Evolutionary conservation across 148 eudicot species (phyloP).

Genomic region (Chenopodium berlandieri): DNA sequence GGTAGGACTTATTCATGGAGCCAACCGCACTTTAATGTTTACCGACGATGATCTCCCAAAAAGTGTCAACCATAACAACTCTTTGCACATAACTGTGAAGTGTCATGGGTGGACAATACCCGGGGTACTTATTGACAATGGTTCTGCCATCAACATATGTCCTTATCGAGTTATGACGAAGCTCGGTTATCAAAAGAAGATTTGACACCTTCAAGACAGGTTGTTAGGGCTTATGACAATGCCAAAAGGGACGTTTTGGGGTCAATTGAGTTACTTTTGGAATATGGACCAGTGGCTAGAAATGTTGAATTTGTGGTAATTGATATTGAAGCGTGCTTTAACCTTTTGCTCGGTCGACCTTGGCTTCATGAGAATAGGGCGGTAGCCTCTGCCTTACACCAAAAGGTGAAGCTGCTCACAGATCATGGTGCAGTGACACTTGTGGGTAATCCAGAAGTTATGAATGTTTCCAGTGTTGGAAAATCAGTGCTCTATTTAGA

Average conservation of each 20-base stretch:
- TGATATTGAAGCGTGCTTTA: constrained; percentile 1
- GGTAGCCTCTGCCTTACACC: neutral
- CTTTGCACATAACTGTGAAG: neutral
- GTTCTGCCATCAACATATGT: neutral
- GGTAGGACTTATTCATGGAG: neutral
- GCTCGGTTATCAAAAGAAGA: neutral
- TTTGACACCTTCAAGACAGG: neutral
- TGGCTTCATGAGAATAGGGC: neutral
- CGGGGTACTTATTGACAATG: neutral
- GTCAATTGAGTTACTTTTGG: neutral
- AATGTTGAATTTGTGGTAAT: constrained; percentile 4
- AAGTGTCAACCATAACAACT: neutral
- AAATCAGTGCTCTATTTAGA: too few relatives aligned
- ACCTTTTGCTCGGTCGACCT: neutral
- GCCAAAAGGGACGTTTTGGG: neutral
- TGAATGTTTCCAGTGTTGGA: too few relatives aligned
- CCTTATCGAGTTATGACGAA: neutral
- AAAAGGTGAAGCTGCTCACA: too few relatives aligned
- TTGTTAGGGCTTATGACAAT: neutral
- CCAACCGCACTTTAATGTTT: neutral
- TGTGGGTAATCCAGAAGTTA: too few relatives aligned
- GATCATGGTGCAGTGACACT: too few relatives aligned
- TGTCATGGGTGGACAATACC: neutral
- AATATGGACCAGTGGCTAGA: neutral
- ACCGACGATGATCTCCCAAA: neutral